Base-by-base conservation (phyloP, 1,139 yeast genomes). In the Suhomyces ambrosiae region DNA sequence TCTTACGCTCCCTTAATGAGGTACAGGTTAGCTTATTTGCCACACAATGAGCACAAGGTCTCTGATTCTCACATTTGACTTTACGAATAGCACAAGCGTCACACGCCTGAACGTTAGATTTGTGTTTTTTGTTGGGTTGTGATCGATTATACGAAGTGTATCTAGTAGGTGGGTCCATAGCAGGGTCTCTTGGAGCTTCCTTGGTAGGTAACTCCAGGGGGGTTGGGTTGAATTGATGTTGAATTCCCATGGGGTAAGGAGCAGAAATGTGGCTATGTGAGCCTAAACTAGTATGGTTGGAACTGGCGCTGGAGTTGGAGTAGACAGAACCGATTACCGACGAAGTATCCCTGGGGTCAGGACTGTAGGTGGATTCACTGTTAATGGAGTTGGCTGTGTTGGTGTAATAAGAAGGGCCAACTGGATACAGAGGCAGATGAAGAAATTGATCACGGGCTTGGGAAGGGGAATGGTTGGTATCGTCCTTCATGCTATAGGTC, bases 51-150 rank as follows among this genome's bases (percentile, higher is more conserved):
- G 51, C 39, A 49, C 76, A 71, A 2, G 76, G 76, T 30, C 73
- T 53, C 27, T 51, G 48, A n/a, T 54, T 55, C 32, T 68, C 74
- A 51, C 76, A 71, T 42, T 63, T 61, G 23, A 69, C 71, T 48
- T 71, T 71, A 22, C 74, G 46, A n/a, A 63, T 56, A 15, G 75
- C 71, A 55, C 76, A 71, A 12, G 70, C 71, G 45, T 71, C 76
- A 45, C 76, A 71, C 4, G 76, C 54, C 11, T 49, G 44, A 11
- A 47, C 47, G 27, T 42, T 47, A 8, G 47, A 33, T 27, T 44
- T 44, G 17, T 48, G 42, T 31, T 46, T 45, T 16, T 43, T 45
- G 30, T 40, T 41, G 15, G 38, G 37, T 24, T 40, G 32, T 14
- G 36, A 34, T 15, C 40, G 42, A 21, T 38, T 38, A 11, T 42